Evolutionary conservation across 1,139 yeast species (phyloP).

Genomic region (Scheffersomyces quercinus): DNA sequence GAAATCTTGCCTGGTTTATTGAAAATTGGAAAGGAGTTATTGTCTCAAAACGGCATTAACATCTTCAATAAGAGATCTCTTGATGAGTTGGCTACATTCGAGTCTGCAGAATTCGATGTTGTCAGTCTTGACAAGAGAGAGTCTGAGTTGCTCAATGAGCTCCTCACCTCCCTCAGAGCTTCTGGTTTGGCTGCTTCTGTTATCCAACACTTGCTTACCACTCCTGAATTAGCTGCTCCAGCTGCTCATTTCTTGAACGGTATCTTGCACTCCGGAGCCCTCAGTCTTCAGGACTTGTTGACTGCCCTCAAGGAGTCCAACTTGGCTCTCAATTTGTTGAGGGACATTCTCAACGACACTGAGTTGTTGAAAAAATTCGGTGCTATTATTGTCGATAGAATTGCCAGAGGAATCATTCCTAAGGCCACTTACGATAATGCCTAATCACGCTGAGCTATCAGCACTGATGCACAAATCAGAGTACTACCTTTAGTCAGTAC

Average conservation of each 20-base stretch:
- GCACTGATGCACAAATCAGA: no score
- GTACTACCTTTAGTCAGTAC: no score
- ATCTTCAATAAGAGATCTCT: constrained; percentile 11
- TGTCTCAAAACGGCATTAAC: constrained; percentile 21
- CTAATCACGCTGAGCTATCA: not conserved
- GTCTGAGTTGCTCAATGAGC: constrained; percentile 20
- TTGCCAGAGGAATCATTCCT: constrained; percentile 22
- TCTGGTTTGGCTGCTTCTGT: constrained; percentile 34
- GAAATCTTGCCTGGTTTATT: constrained; percentile 31
- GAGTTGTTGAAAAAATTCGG: constrained; percentile 22
- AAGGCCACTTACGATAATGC: constrained; percentile 4
- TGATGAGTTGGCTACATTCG: not conserved
- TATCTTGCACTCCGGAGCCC: constrained; percentile 25
- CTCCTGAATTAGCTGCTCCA: constrained; percentile 28
- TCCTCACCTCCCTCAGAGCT: constrained; percentile 26
- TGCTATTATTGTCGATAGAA: constrained; percentile 16
- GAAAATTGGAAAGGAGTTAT: constrained; percentile 23
- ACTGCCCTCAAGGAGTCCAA: constrained; percentile 25
- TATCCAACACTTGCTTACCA: constrained; percentile 26
- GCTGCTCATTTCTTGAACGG: constrained; percentile 27
- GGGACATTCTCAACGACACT: constrained; percentile 20
- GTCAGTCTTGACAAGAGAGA: constrained; percentile 21
- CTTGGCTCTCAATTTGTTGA: constrained; percentile 18
- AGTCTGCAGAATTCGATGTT: not conserved
- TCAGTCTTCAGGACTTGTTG: constrained; percentile 21